A percentile compares a stretch with the other conserved stretches of the same genome.
Conservation (phyloP, 805 yeast species). For the Yamadazyma ubonensis region DNA sequence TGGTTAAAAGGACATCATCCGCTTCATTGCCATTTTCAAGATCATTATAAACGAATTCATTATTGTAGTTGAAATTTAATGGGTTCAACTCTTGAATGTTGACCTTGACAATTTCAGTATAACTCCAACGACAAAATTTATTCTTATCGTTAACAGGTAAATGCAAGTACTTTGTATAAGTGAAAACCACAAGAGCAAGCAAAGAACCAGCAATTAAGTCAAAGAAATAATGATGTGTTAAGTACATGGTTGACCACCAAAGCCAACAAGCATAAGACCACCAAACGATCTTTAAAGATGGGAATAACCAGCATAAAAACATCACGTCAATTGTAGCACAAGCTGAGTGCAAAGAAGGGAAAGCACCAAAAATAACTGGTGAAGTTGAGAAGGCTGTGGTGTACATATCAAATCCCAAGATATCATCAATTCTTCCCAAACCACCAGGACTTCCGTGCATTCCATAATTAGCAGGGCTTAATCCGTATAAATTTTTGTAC, state of each 20-base stretch:
- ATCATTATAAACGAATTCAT: constrained; percentile 15
- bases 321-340: constrained; percentile 92
- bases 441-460: constrained; percentile 98
- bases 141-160: constrained; percentile 59
- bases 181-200: constrained; percentile 70
- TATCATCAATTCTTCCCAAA: constrained; percentile 75
- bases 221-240: constrained; percentile 94
- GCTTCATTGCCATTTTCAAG: constrained; percentile 1
- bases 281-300: constrained; percentile 63
- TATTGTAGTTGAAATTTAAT: constrained; percentile 18
- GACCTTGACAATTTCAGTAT: constrained; percentile 34
- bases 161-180: constrained; percentile 61
- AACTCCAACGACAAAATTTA: constrained; percentile 71
- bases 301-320: constrained; percentile 81
- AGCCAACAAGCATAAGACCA: constrained; percentile 83
- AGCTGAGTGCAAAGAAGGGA: constrained; percentile 85
- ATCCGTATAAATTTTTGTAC: constrained; percentile 83
- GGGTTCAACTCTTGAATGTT: constrained; percentile 33
- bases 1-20: constrained; percentile 4
- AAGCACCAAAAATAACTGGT: constrained; percentile 92
- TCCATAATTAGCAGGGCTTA: constrained; percentile 84
- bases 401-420: constrained; percentile 80
- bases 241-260: constrained; percentile 98
- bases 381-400: constrained; percentile 79
- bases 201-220: constrained; percentile 93